A percentile compares a stretch with the other conserved stretches of the same genome.
Conservation (phyloP, 192 early-diverging fungal genomes). For the Linnemannia exigua region DNA sequence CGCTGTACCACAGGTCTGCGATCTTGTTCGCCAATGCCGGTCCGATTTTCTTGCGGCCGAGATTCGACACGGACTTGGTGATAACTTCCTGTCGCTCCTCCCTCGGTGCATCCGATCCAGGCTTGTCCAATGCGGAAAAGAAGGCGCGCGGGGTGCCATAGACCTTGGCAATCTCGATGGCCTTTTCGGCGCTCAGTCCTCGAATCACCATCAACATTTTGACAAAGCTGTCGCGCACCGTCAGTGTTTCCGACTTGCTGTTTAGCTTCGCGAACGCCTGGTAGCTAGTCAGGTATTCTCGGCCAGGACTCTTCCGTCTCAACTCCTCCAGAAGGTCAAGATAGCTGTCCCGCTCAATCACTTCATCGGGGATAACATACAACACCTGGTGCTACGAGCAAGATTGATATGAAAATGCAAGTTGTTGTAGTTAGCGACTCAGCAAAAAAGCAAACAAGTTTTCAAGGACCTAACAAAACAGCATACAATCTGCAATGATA, state of each 20-base stretch:
- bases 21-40: conserved; percentile 66
- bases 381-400: conserved; percentile 50
- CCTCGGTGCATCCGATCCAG: background rate
- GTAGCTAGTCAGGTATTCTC: conserved; percentile 71
- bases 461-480: no score
- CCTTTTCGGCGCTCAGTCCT: conserved; percentile 91
- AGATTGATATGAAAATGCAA: no score
- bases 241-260: conserved; percentile 80
- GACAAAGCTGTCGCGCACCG: conserved; percentile 82
- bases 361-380: conserved; percentile 67
- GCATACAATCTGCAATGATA: no score
- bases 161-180: conserved; percentile 71
- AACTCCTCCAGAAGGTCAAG: conserved; percentile 64
- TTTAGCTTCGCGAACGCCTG: conserved; percentile 75
- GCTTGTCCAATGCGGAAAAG: conserved; percentile 57
- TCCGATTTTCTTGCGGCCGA: conserved; percentile 66
- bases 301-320: conserved; percentile 40
- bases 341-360: conserved; percentile 65
- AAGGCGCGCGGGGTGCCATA: conserved; percentile 80
- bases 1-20: conserved; percentile 70
- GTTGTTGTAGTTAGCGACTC: background rate
- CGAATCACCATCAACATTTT: conserved; percentile 88
- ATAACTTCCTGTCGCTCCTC: conserved; percentile 64
- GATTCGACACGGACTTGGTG: conserved; percentile 39
- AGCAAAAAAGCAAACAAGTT: no score